Evolutionary conservation across 148 eudicot genomes (phyloP).

Genomic region (Chenopodium quinoa): DNA sequence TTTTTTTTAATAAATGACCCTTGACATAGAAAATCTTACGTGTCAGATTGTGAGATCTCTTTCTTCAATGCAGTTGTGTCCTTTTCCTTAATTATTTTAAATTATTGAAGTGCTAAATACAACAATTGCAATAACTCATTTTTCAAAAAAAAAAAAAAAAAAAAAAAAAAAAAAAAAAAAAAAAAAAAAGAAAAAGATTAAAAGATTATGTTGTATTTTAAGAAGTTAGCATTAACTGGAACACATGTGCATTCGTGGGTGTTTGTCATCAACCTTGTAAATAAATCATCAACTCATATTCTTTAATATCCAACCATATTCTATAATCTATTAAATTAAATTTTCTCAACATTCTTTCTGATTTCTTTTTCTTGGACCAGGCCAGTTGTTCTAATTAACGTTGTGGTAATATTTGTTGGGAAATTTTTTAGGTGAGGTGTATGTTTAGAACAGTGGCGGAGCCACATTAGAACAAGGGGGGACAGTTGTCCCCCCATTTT

Average conservation of each 20-base stretch:
- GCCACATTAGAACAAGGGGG: too few relatives aligned
- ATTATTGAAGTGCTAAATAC: neutral
- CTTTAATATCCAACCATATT: conserved; percentile 20
- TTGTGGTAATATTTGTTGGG: conserved; percentile 4
- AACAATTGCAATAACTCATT: conserved; percentile 4
- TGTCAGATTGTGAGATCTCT: neutral
- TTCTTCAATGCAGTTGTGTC: neutral
- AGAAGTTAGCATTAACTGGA: conserved; percentile 19
- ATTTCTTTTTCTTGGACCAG: conserved; percentile 22
- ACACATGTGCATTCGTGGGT: conserved; percentile 31
- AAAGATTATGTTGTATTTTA: neutral
- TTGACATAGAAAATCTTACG: conserved; percentile 13
- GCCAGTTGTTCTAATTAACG: too few relatives aligned
- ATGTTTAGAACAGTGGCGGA: neutral
- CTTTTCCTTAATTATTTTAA: neutral
- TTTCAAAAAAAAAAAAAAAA: too few relatives aligned
- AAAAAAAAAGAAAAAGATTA: neutral
- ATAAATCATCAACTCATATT: neutral
- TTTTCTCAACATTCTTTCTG: conserved; percentile 32
- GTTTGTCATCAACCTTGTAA: neutral
- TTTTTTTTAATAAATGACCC: neutral
- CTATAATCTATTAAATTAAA: conserved; percentile 25
- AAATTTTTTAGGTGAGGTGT: neutral
- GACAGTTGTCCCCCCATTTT: too few relatives aligned
- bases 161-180: neutral